These are phyloP conservation scores for Fraxinus greggii DNA, from an alignment of 305 asterid species.

Conservation along the genomic window DNA sequence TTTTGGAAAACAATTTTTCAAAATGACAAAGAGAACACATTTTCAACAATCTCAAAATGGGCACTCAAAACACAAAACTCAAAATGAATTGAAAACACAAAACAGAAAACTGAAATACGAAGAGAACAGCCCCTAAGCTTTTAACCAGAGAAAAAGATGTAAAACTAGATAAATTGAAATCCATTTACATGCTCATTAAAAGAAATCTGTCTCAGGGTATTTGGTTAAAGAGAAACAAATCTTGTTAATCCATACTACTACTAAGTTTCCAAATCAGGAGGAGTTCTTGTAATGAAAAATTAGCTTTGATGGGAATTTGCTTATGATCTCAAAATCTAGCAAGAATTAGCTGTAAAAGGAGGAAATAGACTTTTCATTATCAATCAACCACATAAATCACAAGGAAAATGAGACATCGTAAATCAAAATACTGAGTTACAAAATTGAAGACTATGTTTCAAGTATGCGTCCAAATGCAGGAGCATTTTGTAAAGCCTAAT, in stretches of 20 bases:
- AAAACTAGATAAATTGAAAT: background rate
- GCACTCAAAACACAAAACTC: too few relatives aligned
- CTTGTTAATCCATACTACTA: background rate
- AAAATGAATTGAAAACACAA: too few relatives aligned
- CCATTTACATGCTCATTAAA: background rate
- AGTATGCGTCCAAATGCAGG: slow-evolving; percentile 31
- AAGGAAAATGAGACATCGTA: background rate
- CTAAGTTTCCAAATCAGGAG: background rate
- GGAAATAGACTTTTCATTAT: background rate
- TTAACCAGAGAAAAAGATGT: background rate
- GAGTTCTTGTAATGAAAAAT: background rate
- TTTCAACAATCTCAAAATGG: too few relatives aligned
- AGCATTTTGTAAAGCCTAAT: slow-evolving; percentile 23
- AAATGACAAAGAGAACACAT: too few relatives aligned
- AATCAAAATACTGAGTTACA: slow-evolving; percentile 37
- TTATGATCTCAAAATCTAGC: background rate
- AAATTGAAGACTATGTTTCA: slow-evolving; percentile 25
- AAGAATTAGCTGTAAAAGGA: background rate
- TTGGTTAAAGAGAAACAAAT: background rate
- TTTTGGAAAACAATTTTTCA: too few relatives aligned
- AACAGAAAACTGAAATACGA: too few relatives aligned
- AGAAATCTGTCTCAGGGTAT: background rate
- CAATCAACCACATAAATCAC: background rate
- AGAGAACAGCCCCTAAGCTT: too few relatives aligned
- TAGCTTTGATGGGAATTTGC: background rate